Evolutionary conservation across 352 stramenopile species (phyloP), one percentile per base, ranked within the genome.

Genomic region (Pythium periplocum): DNA sequence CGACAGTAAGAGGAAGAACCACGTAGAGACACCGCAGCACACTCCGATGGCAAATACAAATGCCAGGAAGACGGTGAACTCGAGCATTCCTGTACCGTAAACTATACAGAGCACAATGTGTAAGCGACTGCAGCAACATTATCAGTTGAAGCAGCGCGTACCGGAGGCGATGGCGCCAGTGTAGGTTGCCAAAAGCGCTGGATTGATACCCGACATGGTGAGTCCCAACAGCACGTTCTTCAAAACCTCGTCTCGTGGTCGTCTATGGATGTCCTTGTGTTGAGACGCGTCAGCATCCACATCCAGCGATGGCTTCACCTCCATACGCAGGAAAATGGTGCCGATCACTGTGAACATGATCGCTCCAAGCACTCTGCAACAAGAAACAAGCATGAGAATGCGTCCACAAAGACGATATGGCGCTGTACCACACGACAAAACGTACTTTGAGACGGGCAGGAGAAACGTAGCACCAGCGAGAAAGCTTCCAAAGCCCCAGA

Each of bases 401-500:
- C 17, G 17, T 26, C 17, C 17, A 26, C 17, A 26, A 26, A 26
- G 17, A 26, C 17, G 17, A 26, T 26, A 26, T 26, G 17, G 17
- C 17, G 17, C 17, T 26, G 17, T 26, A 26, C 17, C 17, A 26
- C 17, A 26, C 17, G 17, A 26, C 8, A 3, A 17, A 11, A 74
- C 80, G 34, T 76, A 95, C 86, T 95, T 94, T 51, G 86, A 93
- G 4, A 91, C 61, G 6, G 86, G 86, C 10, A 95, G 44, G 11
- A 95, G 53, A 55, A 87, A 93, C 55, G 90, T 91, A 37, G 82
- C 75, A 6, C 86, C 83, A 1, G 83, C 83, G 36, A 95, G 62
- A 50, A 95, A 94, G 60, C 83, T 94, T 2, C 86, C 86, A 68
- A 95, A 95, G 26, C 86, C 86, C 86, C 86, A 95, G 46, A 94